phyloP scores from a whole-genome alignment of 371 early-diverging fungal genomes.

The Globomyces sp. region DNA sequence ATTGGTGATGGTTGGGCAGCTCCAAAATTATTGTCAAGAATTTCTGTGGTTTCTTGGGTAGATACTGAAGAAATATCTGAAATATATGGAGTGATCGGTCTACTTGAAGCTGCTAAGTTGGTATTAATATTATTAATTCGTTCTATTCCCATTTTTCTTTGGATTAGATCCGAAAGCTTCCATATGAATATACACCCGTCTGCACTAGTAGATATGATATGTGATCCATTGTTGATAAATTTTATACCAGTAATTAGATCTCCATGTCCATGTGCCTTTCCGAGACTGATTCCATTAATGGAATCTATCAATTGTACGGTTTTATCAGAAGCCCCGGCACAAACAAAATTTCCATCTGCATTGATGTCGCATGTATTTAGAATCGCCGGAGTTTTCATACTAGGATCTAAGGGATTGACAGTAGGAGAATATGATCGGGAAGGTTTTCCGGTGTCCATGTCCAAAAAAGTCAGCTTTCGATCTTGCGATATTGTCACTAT shows the following conservation, averaged over 20 bases:
- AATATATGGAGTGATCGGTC: neutral
- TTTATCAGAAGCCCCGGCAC: conserved; percentile 71
- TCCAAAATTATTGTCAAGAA: neutral
- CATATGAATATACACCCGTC: conserved; percentile 81
- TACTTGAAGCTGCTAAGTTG: neutral
- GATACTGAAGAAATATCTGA: no score
- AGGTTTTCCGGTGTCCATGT: conserved; percentile 67
- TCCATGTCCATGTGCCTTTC: conserved; percentile 67
- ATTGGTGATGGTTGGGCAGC: conserved; percentile 19
- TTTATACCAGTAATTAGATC: conserved; percentile 75
- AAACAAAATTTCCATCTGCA: conserved; percentile 71
- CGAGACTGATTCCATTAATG: conserved; percentile 61
- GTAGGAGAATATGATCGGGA: conserved; percentile 39
- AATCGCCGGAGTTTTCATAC: neutral
- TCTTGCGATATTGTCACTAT: conserved; percentile 53
- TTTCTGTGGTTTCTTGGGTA: neutral
- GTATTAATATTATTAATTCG: neutral
- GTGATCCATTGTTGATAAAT: conserved; percentile 56
- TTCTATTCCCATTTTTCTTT: conserved; percentile 28
- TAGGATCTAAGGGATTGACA: neutral
- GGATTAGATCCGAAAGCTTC: conserved; percentile 57
- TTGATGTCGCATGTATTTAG: conserved; percentile 63
- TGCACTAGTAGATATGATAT: conserved; percentile 70
- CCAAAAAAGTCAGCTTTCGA: conserved; percentile 62
- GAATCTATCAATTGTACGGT: conserved; percentile 74